Conservation (phyloP, 2,329 filamentous ascomycete genomes). For the Fusarium sp. region DNA sequence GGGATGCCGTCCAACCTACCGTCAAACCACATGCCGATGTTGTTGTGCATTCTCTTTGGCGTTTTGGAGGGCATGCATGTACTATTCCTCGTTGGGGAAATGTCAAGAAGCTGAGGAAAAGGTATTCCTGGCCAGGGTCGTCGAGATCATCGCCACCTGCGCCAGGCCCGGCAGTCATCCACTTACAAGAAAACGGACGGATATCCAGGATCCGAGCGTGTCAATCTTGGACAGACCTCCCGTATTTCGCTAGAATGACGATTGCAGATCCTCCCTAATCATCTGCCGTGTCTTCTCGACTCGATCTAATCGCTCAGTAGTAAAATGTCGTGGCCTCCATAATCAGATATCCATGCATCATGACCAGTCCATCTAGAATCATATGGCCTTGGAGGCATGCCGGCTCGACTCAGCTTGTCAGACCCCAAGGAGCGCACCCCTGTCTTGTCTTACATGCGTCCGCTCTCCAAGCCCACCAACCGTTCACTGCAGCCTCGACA, state of each 20-base stretch:
- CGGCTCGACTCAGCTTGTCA: background rate
- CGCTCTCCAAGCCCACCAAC: slow-evolving; percentile 34
- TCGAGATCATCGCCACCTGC: slow-evolving; percentile 29
- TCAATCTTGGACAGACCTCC: slow-evolving; percentile 22
- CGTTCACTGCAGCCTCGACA: slow-evolving; percentile 31
- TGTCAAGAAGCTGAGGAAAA: slow-evolving; percentile 17
- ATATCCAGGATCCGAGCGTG: slow-evolving; percentile 25
- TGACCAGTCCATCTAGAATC: slow-evolving; percentile 5
- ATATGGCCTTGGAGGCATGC: slow-evolving; percentile 2
- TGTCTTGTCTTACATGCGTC: slow-evolving; percentile 35
- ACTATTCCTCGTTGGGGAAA: slow-evolving; percentile 4
- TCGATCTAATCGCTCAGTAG: background rate
- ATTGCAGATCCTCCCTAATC: slow-evolving; percentile 1
- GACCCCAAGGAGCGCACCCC: slow-evolving; percentile 14
- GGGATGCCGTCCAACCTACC: slow-evolving; percentile 9
- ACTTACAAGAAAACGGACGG: slow-evolving; percentile 28
- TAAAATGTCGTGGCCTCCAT: background rate
- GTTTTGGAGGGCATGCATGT: background rate
- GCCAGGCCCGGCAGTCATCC: slow-evolving; percentile 20
- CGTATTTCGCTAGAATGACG: slow-evolving; percentile 24
- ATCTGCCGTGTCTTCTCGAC: background rate
- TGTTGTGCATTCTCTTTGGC: background rate
- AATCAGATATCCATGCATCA: slow-evolving; percentile 19
- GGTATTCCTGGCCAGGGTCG: slow-evolving; percentile 10
- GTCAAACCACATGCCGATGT: slow-evolving; percentile 21